Percentiles rank a stretch among this genome's conserved stretches.
These are phyloP conservation scores for Penicillium sp. DNA, from an alignment of 2,329 filamentous ascomycete genomes.

Conservation along the genomic window DNA sequence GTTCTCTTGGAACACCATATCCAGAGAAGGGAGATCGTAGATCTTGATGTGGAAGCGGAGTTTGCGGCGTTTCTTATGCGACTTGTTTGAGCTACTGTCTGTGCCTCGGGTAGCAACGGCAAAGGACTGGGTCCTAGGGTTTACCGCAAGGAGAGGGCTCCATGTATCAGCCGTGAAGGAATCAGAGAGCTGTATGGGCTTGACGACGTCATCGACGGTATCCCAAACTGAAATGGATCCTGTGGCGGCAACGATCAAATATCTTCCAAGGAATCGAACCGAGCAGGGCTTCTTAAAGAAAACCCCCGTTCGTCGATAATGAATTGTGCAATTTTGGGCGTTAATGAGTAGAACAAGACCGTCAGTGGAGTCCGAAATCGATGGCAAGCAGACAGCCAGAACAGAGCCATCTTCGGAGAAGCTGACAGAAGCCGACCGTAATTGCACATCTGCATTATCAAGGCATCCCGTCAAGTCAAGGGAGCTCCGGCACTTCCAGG, in stretches of 20 bases:
- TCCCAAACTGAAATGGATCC: constrained; percentile 73
- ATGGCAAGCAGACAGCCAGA: constrained; percentile 60
- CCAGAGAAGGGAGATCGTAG: constrained; percentile 61
- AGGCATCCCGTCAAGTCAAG: constrained; percentile 47
- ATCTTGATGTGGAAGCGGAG: constrained; percentile 56
- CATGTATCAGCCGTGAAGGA: constrained; percentile 8
- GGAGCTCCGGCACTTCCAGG: constrained; percentile 69
- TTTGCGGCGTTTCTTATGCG: constrained; percentile 48
- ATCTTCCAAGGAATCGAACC: constrained; percentile 69
- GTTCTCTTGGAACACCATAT: constrained; percentile 59
- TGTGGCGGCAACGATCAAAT: constrained; percentile 72
- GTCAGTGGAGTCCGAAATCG: constrained; percentile 46
- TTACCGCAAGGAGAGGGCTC: constrained; percentile 60
- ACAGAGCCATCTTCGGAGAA: constrained; percentile 85
- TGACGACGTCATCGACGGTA: constrained; percentile 72
- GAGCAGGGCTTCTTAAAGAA: constrained; percentile 64
- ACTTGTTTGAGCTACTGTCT: constrained; percentile 15
- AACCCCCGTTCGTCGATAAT: constrained; percentile 65
- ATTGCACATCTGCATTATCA: constrained; percentile 25
- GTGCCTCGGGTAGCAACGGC: constrained; percentile 55
- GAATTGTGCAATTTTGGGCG: constrained; percentile 64
- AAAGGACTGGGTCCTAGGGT: constrained; percentile 63
- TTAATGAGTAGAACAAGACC: constrained; percentile 75
- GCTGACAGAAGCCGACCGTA: constrained; percentile 62
- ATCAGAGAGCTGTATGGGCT: constrained; percentile 62